Evolutionary conservation across 441 rosid species (phyloP), one percentile per base, ranked within the genome.

Genomic region (Croton laevigatus): DNA sequence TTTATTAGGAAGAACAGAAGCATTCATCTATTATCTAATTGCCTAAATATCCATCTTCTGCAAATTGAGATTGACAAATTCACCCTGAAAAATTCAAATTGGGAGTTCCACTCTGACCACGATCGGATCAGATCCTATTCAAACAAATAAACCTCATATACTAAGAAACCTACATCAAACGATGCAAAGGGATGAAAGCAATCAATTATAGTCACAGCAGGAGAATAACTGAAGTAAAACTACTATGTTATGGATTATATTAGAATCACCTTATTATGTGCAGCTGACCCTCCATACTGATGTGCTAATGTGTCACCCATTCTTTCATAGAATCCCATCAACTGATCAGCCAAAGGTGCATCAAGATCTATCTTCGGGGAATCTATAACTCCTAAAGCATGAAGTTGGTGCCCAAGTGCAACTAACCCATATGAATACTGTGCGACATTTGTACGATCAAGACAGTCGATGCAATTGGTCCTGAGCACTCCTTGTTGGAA

Each of bases 271-370:
- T 96, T 96, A 79, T 96, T 93, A 79, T 96, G 99, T 67, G 99
- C 99, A 59, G 98, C 98, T 49, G 99, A 96, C 66, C 99, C 99
- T 66, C 98, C 98, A 84, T 96, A 96, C 74, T 96, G 99, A 69
- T 90, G 90, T 20, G 99, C 98, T 65, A 96, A 91, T 58, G 98
- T 96, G 86, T 96, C 99, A 20, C 99, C 99, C 99, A 93, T 96
- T 75, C 87, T 88, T 82, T 96, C 99, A 70, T 93, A 96, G 65
- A 87, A 82, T 36, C 86, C 83, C 99, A 94, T 96, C 75, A 96
- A 82, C 52, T 84, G 85, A 71, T 86, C 90, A 45, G 98, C 98
- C 88, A 93, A 80, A 76, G 93, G 92, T 74, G 84, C 84, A 81
- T 89, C 86, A 40, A 96, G 86, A 71, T 88, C 95, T 76, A 96